Percentiles rank a stretch among this genome's conserved stretches.
These are phyloP conservation scores for Amanita fuliginea DNA, from an alignment of 768 basidiomycete species.

Conservation along the genomic window DNA sequence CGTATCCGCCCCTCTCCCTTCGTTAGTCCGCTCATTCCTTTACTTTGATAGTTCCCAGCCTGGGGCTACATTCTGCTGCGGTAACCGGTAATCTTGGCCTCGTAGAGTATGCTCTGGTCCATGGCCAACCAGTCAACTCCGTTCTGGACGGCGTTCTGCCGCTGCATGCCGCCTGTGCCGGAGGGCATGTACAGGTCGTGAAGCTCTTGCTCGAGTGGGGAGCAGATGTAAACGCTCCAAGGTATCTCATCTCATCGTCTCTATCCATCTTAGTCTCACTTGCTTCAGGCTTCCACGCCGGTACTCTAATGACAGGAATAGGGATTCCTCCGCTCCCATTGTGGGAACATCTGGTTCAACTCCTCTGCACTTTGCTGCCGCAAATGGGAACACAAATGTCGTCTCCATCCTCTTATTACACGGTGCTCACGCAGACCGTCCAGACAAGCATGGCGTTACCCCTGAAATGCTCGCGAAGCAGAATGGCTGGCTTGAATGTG, in stretches of 20 bases:
- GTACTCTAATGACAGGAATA: slow-evolving; percentile 59
- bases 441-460: slow-evolving; percentile 89
- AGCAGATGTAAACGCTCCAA: slow-evolving; percentile 96
- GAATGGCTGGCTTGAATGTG: slow-evolving; percentile 73
- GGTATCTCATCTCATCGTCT: slow-evolving; percentile 33
- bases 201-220: slow-evolving; percentile 83
- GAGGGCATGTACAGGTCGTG: slow-evolving; percentile 83
- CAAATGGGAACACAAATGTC: slow-evolving; percentile 79
- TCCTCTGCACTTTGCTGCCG: slow-evolving; percentile 93
- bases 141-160: slow-evolving; percentile 96
- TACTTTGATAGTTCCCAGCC: slow-evolving; percentile 47
- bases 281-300: slow-evolving; percentile 53
- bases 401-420: slow-evolving; percentile 72
- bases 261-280: slow-evolving; percentile 8
- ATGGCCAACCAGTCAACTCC: slow-evolving; percentile 94
- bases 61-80: slow-evolving; percentile 69
- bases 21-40: slow-evolving; percentile 4
- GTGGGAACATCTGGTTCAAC: slow-evolving; percentile 84
- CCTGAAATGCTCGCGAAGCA: slow-evolving; percentile 76
- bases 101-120: slow-evolving; percentile 83
- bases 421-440: slow-evolving; percentile 70
- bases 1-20: slow-evolving; percentile 10
- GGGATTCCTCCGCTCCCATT: slow-evolving; percentile 57
- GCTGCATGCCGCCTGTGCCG: slow-evolving; percentile 88
- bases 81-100: slow-evolving; percentile 85